Conservation (phyloP, 2,329 filamentous ascomycete genomes). For the Aspergillus eucalypticola region DNA sequence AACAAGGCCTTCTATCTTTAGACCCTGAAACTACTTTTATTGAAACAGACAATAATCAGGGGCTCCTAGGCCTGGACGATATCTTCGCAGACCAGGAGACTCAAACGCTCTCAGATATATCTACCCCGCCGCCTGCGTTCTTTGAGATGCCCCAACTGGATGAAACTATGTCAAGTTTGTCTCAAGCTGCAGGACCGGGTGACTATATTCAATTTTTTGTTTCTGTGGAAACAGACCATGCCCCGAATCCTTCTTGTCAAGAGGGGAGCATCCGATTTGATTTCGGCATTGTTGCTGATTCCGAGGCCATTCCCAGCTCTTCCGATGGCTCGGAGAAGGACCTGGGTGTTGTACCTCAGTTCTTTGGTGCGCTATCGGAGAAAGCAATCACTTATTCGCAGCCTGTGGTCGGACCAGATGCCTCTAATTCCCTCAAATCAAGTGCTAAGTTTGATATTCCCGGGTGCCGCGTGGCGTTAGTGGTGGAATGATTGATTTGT, state of each 20-base stretch:
- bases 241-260: background rate
- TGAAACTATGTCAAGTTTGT: conserved; percentile 40
- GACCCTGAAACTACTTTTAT: conserved; percentile 42
- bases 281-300: background rate
- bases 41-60: conserved; percentile 16
- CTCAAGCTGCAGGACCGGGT: conserved; percentile 39
- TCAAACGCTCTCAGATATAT: conserved; percentile 9
- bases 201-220: conserved; percentile 47
- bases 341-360: background rate
- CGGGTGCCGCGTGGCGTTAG: conserved; percentile 31
- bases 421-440: conserved; percentile 16
- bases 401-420: conserved; percentile 17
- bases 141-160: conserved; percentile 23
- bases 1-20: conserved; percentile 45
- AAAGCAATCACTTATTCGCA: conserved; percentile 40
- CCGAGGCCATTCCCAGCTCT: background rate
- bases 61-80: conserved; percentile 24
- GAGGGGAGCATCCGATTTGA: background rate
- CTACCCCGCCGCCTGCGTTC: conserved; percentile 19
- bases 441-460: conserved; percentile 42
- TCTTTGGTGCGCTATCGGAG: conserved; percentile 32
- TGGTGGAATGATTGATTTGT: conserved; percentile 11
- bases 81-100: conserved; percentile 24
- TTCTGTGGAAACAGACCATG: conserved; percentile 13
- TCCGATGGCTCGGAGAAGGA: background rate